Base-by-base conservation (phyloP, 1,139 yeast species). In the Pneumocystis carinii region DNA sequence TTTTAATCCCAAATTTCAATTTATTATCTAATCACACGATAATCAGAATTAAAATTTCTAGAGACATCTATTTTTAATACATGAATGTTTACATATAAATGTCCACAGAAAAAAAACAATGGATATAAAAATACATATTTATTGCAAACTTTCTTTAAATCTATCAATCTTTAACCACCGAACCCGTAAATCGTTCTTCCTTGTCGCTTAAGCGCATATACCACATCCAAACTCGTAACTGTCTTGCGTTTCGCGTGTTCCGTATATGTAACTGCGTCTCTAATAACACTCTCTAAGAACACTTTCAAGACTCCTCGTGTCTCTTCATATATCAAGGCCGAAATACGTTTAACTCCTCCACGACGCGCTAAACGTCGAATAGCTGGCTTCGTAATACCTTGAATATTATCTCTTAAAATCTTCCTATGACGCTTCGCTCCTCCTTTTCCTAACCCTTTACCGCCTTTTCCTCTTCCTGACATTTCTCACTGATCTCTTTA, bases 211-310 rank as follows among this genome's bases (percentile, higher is more conserved):
- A 92, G 87, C 73, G 98, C 98, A 79, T 92, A 92, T 74, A 92
- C 97, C 71, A 92, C 98, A 78, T 92, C 98, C 76, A 92, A 84
- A 69, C 97, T 90, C 72, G 98, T 92, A 73, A 92, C 98, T 71
- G 98, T 92, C 90, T 92, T 92, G 86, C 98, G 90, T 94, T 92
- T 92, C 75, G 97, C 97, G 85, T 92, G 97, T 81, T 92, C 97
- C 72, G 98, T 92, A 83, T 92, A 92, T 74, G 97, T 90, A 74
- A 92, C 97, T 73, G 97, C 97, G 75, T 92, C 97, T 82, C 97
- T 89, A 79, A 92, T 92, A 73, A 90, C 97, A 76, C 87, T 86
- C 81, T 90, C 97, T 76, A 92, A 84, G 87, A 90, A 92, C 67
- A 95, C 83, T 82, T 90, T 90, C 72, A 92, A 83, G 72, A 92